Base-by-base conservation (phyloP, 305 asterid species). In the Fraxinus sp. region DNA sequence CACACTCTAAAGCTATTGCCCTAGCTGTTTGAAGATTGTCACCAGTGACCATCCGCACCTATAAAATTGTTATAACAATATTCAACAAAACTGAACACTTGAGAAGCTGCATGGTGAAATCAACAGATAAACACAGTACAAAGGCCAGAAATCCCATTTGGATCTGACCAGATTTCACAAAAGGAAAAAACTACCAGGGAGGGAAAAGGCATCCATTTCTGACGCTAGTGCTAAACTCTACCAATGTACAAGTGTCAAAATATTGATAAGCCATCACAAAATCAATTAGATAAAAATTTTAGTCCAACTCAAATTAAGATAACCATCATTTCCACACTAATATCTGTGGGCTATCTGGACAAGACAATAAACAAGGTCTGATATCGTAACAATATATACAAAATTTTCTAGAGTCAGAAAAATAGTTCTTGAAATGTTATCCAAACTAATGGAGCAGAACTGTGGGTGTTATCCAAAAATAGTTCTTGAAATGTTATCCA, bases 31-130 rank as follows among this genome's bases (percentile, higher is more conserved):
- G 97, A 81, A 92, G 91, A 91, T 93, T 92, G 86, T 97, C 99
- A 52, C 99, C 98, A 20, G 99, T 97, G 77, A 93, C 99, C 99
- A 97, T 97, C 72, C 99, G 96, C 3, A 96, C 98, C 99, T 96
- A 85, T 20, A 72, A 10, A 43, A 33, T 81, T 71, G 79, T 62
- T 18, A 41, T 83, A 75, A 32, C 59, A 72, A 36, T n/a, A 76
- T 75, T 43, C 33, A 81, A 80, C 49, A 75, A 14, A 28, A 66
- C 3, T 49, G 11, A 73, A 35, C 71, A 83, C 36, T 55, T 68
- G 22, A 72, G 39, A 72, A 74, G 24, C 77, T 76, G 32, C 71
- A 76, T 4, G 39, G 66, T 20, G 8, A 32, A 66, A 79, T 49
- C 30, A 80, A 77, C 39, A 85, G 52, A 18, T 26, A 18, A 79